Percentiles rank a stretch among this genome's conserved stretches.
phyloP scores from a whole-genome alignment of 2,329 filamentous ascomycete genomes.

The Penicillium rolfsii region DNA sequence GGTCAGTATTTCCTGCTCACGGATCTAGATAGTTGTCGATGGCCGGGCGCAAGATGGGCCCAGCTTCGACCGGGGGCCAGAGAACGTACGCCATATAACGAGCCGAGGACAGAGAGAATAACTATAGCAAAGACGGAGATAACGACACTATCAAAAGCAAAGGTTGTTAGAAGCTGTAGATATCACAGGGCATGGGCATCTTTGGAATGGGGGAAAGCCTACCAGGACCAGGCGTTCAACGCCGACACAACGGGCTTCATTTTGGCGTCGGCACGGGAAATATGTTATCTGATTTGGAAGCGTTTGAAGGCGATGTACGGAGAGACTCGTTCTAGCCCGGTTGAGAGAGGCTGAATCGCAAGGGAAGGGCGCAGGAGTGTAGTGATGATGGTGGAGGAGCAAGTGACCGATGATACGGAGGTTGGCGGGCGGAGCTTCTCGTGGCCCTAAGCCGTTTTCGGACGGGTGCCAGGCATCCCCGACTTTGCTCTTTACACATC shows the following conservation, averaged over 20 bases:
- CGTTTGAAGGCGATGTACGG: neutral
- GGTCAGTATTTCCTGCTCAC: slow-evolving; percentile 11
- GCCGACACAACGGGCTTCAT: slow-evolving; percentile 97
- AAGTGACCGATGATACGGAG: slow-evolving; percentile 26
- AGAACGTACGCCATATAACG: slow-evolving; percentile 69
- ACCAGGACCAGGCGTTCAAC: slow-evolving; percentile 96
- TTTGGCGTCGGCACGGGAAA: slow-evolving; percentile 41
- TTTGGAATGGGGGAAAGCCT: slow-evolving; percentile 40
- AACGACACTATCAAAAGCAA: slow-evolving; percentile 62
- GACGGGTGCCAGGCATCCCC: slow-evolving; percentile 14
- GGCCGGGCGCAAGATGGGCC: slow-evolving; percentile 5
- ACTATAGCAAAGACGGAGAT: slow-evolving; percentile 67
- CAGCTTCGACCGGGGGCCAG: slow-evolving; percentile 1
- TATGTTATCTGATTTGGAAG: neutral
- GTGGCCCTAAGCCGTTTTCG: slow-evolving; percentile 31
- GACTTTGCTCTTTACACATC: neutral
- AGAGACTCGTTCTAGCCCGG: neutral
- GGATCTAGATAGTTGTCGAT: neutral
- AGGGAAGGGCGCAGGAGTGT: slow-evolving; percentile 8
- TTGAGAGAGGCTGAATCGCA: neutral
- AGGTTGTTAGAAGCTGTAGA: slow-evolving; percentile 17
- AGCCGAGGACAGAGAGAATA: slow-evolving; percentile 67
- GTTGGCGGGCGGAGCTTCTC: slow-evolving; percentile 28
- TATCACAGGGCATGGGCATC: neutral
- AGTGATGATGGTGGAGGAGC: slow-evolving; percentile 15